Conservation (phyloP, 2,329 filamentous ascomycete species). For the Trichophyton verrucosum region DNA sequence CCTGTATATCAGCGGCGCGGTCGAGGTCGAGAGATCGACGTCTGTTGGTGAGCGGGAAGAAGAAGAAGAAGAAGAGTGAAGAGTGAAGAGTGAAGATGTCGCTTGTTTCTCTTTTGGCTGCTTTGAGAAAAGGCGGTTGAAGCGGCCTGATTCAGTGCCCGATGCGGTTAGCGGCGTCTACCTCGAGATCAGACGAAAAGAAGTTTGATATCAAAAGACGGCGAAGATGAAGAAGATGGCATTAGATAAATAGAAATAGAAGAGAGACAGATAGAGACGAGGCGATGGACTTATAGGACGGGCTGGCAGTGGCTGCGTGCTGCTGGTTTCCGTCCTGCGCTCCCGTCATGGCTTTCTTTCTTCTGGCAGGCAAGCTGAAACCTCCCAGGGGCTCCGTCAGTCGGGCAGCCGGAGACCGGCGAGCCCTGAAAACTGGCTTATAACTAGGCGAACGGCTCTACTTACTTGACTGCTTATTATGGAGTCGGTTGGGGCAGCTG, state of each 20-base stretch:
- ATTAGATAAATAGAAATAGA: background rate
- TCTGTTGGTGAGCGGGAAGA: background rate
- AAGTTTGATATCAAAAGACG: background rate
- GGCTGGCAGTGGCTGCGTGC: no score
- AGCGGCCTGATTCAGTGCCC: slow-evolving; percentile 1
- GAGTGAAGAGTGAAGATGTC: background rate
- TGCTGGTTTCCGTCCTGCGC: no score
- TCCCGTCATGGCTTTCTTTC: background rate
- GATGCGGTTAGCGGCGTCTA: background rate
- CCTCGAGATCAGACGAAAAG: background rate
- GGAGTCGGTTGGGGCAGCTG: no score
- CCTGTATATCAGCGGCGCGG: background rate
- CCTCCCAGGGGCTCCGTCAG: background rate
- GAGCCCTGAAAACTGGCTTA: no score
- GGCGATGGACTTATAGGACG: background rate
- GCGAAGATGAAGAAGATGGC: background rate
- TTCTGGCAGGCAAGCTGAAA: background rate
- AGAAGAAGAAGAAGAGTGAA: background rate
- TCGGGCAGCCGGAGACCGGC: background rate
- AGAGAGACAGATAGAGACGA: background rate
- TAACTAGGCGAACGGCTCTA: no score
- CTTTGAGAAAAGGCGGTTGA: background rate
- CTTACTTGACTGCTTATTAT: no score
- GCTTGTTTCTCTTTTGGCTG: no score
- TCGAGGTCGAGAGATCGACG: background rate